A percentile compares a stretch with the other conserved stretches of the same genome.
Evolutionary conservation across 768 basidiomycete species (phyloP).

Genomic region (Psilocybe cyanescens): DNA sequence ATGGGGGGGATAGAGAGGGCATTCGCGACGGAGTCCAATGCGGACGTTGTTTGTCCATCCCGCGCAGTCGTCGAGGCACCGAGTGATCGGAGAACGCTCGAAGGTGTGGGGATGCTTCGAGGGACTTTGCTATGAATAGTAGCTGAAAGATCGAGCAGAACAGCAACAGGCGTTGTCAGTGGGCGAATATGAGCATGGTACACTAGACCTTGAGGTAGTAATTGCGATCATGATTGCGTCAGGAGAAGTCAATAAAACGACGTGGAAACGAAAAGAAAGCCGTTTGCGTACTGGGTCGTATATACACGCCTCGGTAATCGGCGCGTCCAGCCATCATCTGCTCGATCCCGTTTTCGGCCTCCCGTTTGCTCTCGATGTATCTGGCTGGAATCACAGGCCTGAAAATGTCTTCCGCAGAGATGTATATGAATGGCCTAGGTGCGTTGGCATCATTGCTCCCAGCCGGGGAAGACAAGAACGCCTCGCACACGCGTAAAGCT

Average conservation of each 20-base stretch:
- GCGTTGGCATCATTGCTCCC: conserved; percentile 28
- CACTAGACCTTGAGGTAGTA: conserved; percentile 71
- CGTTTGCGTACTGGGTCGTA: conserved; percentile 80
- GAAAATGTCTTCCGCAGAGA: conserved; percentile 95
- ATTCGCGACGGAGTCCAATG: conserved; percentile 73
- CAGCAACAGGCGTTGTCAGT: conserved; percentile 84
- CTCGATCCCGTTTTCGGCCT: conserved; percentile 79
- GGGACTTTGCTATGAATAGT: conserved; percentile 67
- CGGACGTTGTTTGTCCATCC: conserved; percentile 23
- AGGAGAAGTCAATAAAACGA: conserved; percentile 8
- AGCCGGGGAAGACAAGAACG: conserved; percentile 59
- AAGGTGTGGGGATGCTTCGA: conserved; percentile 62
- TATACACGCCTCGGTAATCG: conserved; percentile 71
- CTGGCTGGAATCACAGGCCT: conserved; percentile 82
- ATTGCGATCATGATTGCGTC: not conserved
- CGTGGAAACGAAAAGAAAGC: conserved; percentile 8
- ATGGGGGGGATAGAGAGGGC: conserved; percentile 86
- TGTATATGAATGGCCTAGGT: conserved; percentile 83
- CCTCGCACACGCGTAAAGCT: conserved; percentile 80
- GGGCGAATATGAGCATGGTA: conserved; percentile 96
- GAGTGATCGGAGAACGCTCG: conserved; percentile 59
- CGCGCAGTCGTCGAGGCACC: conserved; percentile 31
- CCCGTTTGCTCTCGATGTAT: conserved; percentile 94
- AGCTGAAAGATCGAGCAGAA: conserved; percentile 81
- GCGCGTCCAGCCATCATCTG: conserved; percentile 47